phyloP scores from a whole-genome alignment of 2,329 filamentous ascomycete species.

The Keithomyces neogunnii region DNA sequence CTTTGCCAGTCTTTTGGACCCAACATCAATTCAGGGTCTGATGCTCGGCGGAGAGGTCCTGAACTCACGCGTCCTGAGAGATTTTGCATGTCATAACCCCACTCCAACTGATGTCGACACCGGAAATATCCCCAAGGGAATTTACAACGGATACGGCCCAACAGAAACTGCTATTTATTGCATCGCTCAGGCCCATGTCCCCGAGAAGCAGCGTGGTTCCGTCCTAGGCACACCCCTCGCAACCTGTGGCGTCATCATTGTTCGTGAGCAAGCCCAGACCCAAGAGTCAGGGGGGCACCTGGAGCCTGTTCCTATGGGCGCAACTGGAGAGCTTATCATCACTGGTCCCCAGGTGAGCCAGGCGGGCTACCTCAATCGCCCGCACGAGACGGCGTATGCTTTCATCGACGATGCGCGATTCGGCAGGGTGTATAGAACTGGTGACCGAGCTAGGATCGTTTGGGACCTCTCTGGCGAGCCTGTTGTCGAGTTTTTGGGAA shows the following conservation, averaged over 20 bases:
- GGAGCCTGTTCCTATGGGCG: constrained; percentile 54
- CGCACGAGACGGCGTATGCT: constrained; percentile 49
- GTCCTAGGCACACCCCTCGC: constrained; percentile 26
- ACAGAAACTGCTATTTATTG: constrained; percentile 19
- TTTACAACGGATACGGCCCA: constrained; percentile 19
- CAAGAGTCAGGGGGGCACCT: constrained; percentile 14
- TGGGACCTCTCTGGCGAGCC: constrained; percentile 53
- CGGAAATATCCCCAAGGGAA: constrained; percentile 2
- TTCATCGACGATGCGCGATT: constrained; percentile 56
- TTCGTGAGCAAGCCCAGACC: constrained; percentile 4
- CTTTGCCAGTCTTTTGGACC: constrained; percentile 24
- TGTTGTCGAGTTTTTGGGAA: constrained; percentile 48
- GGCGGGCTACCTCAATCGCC: constrained; percentile 58
- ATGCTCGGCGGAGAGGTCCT: constrained; percentile 24
- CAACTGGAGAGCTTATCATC: constrained; percentile 69
- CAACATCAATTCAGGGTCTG: constrained; percentile 18
- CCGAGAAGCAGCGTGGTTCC: constrained; percentile 18
- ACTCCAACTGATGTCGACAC: not conserved
- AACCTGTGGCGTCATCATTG: constrained; percentile 24
- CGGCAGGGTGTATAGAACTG: constrained; percentile 65
- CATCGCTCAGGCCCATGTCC: constrained; percentile 13
- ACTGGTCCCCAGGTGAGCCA: constrained; percentile 61
- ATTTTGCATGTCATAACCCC: constrained; percentile 15
- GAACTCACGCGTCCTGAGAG: constrained; percentile 22
- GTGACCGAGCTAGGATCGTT: constrained; percentile 33